Base-by-base conservation (phyloP, 2,329 filamentous ascomycete genomes). In the Pseudocercospora macadamiae region DNA sequence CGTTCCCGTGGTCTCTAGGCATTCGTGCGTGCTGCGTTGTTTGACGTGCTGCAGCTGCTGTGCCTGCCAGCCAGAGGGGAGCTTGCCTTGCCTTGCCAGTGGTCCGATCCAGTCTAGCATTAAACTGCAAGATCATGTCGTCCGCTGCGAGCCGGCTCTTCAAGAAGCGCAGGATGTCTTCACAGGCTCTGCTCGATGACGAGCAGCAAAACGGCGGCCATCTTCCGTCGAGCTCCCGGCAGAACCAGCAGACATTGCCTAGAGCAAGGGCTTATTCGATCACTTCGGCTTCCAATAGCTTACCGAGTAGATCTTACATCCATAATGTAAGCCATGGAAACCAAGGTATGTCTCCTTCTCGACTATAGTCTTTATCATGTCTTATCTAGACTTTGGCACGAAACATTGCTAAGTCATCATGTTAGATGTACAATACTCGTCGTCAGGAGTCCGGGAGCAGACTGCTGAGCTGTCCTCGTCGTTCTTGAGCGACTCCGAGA, bases 351-450 rank as follows among this genome's bases (percentile, higher is more conserved):
- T 30, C 53, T 37, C 37, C 37, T 34, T 10, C 14, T 19, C 37
- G 18, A 19, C 12, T 44, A 9, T 51, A 10, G 26, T 36, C 30
- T 25, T 51, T 25, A n/a, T n/a, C 26, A 8, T 28, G 25, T n/a
- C 26, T 49, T 28, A 32, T 49, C 45, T 49, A 32, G 12, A 18
- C 26, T 28, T 49, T 28, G 45, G 25, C 21, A 21, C 45, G 26
- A 49, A 49, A 49, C 23, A 30, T 10, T 49, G 47, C 47, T 49
- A 49, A 49, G 47, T 49, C 47, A 18, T 3, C 2, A 12, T 21
- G 16, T 14, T 32, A 87, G 70, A 81, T 36, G 67, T 73, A 3
- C 72, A 73, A 23, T 76, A 76, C 60, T 71, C 72, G n/a, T 75
- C 73, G 16, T 66, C 70, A 6, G 74, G 73, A 18, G 73, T 76